Base-by-base conservation (phyloP, 2,329 filamentous ascomycete species). In the Decorospora gaudefroyi region DNA sequence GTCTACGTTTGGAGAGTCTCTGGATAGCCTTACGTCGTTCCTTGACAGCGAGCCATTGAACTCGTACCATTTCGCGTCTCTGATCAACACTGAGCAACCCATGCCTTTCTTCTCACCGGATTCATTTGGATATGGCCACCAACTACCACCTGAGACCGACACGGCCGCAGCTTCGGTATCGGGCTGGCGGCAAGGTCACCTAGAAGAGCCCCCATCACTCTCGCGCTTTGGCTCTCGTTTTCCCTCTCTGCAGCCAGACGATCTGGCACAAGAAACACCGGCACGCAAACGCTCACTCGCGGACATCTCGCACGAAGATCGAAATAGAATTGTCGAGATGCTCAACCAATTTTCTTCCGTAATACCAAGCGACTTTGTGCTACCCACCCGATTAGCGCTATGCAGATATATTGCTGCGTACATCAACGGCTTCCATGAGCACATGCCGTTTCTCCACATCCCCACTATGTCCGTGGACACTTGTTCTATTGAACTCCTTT, bases 341-440 rank as follows among this genome's bases (percentile, higher is more conserved):
- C 67, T 86, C 0, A 76, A 81, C 13, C 81, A 84, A 48, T 86
- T 85, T 51, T 80, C 80, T 0, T 74, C 77, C 1, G 78, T 84
- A 4, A 65, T 86, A 15, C 80, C 83, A 0, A 73, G 70, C 38
- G 81, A 83, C 54, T 88, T 88, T 53, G 77, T 82, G 3, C 80
- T 88, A 35, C 85, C 86, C 1, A 87, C 85, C 4, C 78, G 85
- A 3, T 79, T 87, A 53, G 86, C 86, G 0, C 65, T 88, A 18
- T 84, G 82, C 2, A 73, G 86, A 22, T 88, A 88, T 50, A 69
- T 88, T 21, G 84, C 86, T 46, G 85, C 84, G 1, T 89, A 87
- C 56, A 79, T 87, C 39, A 81, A 78, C 45, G 84, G 85, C 0
- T 87, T 88, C 45, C 76, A 82, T 44, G 74, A 78, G 17, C 78